These are phyloP conservation scores for Globisporangium barbulae DNA, from an alignment of 352 stramenopile species.

Conservation along the genomic window DNA sequence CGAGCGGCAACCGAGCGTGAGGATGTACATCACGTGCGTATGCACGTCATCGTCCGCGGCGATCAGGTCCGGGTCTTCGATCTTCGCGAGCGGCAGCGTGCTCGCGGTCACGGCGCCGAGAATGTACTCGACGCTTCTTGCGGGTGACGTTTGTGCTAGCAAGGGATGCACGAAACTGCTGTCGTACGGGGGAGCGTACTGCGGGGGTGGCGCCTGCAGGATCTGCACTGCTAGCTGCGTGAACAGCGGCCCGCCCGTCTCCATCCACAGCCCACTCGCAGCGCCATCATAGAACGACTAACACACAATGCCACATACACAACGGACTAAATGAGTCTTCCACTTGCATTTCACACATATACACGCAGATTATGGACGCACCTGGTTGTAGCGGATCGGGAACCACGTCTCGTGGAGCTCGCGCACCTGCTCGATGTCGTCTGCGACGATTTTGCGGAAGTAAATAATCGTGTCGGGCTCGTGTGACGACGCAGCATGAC, in stretches of 20 bases:
- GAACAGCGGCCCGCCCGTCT: slow-evolving; percentile 88
- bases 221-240: slow-evolving; percentile 79
- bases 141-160: slow-evolving; percentile 2
- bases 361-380: slow-evolving; percentile 10
- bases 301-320: background rate
- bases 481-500: background rate
- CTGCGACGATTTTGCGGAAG: slow-evolving; percentile 65
- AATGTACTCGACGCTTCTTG: slow-evolving; percentile 40
- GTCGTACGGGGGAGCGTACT: slow-evolving; percentile 6
- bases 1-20: slow-evolving; percentile 90
- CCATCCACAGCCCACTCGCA: slow-evolving; percentile 80
- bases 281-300: slow-evolving; percentile 93
- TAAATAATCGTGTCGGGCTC: slow-evolving; percentile 41
- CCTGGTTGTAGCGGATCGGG: slow-evolving; percentile 94
- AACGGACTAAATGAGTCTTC: too few species aligned
- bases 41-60: slow-evolving; percentile 54
- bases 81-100: slow-evolving; percentile 70
- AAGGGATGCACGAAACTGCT: background rate
- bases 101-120: slow-evolving; percentile 90
- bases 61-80: slow-evolving; percentile 61
- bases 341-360: background rate
- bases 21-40: slow-evolving; percentile 94
- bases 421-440: slow-evolving; percentile 90
- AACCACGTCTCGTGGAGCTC: slow-evolving; percentile 96
- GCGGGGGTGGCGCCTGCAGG: slow-evolving; percentile 19